These are phyloP conservation scores for Suhomyces coccinellae DNA, from an alignment of 1,139 yeast species.

Conservation along the genomic window DNA sequence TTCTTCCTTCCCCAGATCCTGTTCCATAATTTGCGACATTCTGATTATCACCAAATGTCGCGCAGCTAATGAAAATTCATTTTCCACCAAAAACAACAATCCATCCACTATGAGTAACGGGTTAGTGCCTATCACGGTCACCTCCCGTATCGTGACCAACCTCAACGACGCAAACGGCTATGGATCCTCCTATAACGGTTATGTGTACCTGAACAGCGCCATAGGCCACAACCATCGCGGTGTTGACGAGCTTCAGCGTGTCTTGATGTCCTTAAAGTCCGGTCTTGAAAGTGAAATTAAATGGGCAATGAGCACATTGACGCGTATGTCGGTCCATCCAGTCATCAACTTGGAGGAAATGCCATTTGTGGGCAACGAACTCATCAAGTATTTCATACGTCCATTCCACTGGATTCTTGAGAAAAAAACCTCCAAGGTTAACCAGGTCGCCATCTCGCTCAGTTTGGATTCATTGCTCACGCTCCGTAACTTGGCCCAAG, in stretches of 20 bases:
- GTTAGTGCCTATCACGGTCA: constrained; percentile 25
- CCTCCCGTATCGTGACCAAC: constrained; percentile 16
- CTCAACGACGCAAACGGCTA: constrained; percentile 17
- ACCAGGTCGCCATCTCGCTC: constrained; percentile 38
- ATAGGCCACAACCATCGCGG: constrained; percentile 44
- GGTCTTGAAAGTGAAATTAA: constrained; percentile 60
- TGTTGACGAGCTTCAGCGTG: constrained; percentile 55
- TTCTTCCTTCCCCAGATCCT: background rate
- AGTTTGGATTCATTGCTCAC: constrained; percentile 68
- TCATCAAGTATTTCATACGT: constrained; percentile 44
- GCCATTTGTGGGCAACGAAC: constrained; percentile 50
- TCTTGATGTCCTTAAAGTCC: constrained; percentile 62
- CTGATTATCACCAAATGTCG: constrained; percentile 1
- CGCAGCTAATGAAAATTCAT: constrained; percentile 4
- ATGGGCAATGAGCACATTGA: constrained; percentile 64
- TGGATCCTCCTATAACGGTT: constrained; percentile 20
- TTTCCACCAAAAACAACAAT: constrained; percentile 7
- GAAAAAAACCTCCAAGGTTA: constrained; percentile 23
- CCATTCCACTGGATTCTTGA: constrained; percentile 32
- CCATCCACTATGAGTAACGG: constrained; percentile 14
- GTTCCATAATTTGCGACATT: background rate
- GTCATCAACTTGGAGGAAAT: constrained; percentile 48
- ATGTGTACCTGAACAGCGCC: constrained; percentile 16
- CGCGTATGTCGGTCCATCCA: constrained; percentile 48
- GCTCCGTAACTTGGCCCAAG: constrained; percentile 80